Base-by-base conservation (phyloP, 2,329 filamentous ascomycete species). In the Penicillium freii region DNA sequence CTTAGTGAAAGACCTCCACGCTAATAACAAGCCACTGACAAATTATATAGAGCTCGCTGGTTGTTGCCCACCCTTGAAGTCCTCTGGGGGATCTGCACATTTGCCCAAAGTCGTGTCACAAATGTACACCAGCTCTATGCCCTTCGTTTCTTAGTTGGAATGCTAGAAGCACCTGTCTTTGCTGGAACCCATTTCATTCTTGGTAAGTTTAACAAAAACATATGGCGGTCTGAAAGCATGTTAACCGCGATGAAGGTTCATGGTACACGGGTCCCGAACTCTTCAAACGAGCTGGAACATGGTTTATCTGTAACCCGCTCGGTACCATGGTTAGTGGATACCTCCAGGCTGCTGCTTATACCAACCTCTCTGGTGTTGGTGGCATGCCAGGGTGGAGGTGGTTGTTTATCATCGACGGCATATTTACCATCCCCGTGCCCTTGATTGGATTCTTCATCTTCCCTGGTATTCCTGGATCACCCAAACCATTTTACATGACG, bases 251-350 rank as follows among this genome's bases (percentile, higher is more conserved):
- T 11, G 1, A 23, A 71, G 69, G 69, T 9, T 70, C 69, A 2
- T 79, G 77, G 77, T 79, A 79, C 56, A 69, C 72, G 2, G 75
- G 74, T 1, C 72, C 76, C 21, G 77, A 79, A 51, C 72, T 79
- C 0, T 84, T 81, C 53, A 85, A 84, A 62, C 77, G 83, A 3
- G 81, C 81, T 3, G 81, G 80, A 0, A 77, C 82, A 13, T 84
- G 82, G 72, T 83, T 78, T 52, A 76, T 82, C 0, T 80, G 78
- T 27, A 80, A 81, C 9, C 80, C 78, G 5, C 73, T 84, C 0
- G 82, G 81, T 0, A 72, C 74, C n/a, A 83, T 85, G 79, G 80
- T 84, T 47, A 81, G 80, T n/a, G 82, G 82, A 1, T 84, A 83
- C 56, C 73, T 85, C 0, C 82, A 84, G 70, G 78, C 82, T 0